These are phyloP conservation scores for Malassezia cuniculi DNA, from an alignment of 1,284 basidiomycete species.

Conservation along the genomic window DNA sequence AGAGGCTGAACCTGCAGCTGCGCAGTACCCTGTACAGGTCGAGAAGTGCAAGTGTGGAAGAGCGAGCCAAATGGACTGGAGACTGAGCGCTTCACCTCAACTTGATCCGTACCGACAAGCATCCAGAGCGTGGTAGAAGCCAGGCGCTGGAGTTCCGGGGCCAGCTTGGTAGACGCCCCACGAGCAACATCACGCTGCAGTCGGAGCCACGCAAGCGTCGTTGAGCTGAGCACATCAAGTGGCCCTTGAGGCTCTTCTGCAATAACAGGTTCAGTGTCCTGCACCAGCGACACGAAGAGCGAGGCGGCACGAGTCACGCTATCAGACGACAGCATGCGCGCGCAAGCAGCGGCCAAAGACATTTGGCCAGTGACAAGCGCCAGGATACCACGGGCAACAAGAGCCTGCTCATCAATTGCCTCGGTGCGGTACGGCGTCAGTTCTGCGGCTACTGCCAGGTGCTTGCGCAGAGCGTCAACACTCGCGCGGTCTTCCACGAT, in stretches of 20 bases:
- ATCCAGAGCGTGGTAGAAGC: conserved; percentile 11
- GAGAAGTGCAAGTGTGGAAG: too few species aligned
- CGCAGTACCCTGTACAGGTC: too few species aligned
- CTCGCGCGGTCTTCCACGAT: conserved; percentile 6
- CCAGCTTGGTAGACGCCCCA: too few species aligned
- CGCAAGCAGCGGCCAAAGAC: not conserved
- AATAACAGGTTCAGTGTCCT: not conserved
- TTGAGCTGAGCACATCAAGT: conserved; percentile 5
- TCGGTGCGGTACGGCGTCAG: not conserved
- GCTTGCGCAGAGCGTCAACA: not conserved
- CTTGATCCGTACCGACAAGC: too few species aligned
- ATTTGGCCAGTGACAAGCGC: conserved; percentile 4
- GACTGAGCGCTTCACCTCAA: too few species aligned
- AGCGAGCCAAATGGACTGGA: too few species aligned
- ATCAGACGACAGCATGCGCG: not conserved
- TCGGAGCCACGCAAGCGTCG: conserved; percentile 5
- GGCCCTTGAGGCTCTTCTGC: not conserved
- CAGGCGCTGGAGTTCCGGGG: conserved; percentile 1
- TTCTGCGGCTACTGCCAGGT: not conserved
- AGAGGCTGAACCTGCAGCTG: too few species aligned
- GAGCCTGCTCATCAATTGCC: conserved; percentile 2
- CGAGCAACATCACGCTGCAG: conserved; percentile 11
- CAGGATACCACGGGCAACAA: conserved; percentile 6
- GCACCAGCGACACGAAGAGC: not conserved
- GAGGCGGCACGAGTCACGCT: not conserved